Conservation (phyloP, 768 basidiomycete genomes). For the Tricholoma matsutake region DNA sequence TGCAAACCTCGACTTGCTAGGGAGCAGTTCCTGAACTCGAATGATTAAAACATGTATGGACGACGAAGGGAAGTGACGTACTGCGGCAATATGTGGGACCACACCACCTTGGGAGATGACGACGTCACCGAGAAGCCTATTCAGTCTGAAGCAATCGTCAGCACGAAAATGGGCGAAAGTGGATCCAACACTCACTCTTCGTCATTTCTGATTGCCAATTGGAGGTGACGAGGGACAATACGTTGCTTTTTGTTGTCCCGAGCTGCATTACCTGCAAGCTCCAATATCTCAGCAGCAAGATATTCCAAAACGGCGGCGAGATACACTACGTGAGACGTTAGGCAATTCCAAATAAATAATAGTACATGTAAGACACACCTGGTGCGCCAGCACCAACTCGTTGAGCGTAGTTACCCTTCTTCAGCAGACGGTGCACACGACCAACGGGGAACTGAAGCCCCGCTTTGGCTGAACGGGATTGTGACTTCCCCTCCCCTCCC, state of each 20-base stretch:
- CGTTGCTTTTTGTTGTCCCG: conserved; percentile 94
- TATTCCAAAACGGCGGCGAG: conserved; percentile 92
- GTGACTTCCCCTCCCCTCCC: conserved; percentile 48
- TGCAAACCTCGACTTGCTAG: conserved; percentile 37
- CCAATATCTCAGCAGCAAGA: conserved; percentile 90
- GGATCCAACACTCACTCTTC: conserved; percentile 58
- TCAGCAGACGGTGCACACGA: conserved; percentile 88
- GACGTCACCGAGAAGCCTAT: conserved; percentile 72
- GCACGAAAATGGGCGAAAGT: neutral
- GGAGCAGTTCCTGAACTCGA: conserved; percentile 35
- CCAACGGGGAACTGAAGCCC: conserved; percentile 89
- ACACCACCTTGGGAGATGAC: conserved; percentile 97
- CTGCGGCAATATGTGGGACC: conserved; percentile 69
- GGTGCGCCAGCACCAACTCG: conserved; percentile 89
- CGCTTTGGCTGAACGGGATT: conserved; percentile 71
- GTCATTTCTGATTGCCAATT: conserved; percentile 92
- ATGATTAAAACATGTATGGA: conserved; percentile 3
- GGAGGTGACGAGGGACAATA: conserved; percentile 93
- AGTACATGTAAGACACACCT: conserved; percentile 39
- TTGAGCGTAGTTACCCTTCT: conserved; percentile 83
- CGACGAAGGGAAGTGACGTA: conserved; percentile 18
- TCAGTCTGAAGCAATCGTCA: conserved; percentile 43
- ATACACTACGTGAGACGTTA: conserved; percentile 54
- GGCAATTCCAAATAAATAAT: neutral
- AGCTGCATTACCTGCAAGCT: conserved; percentile 87